phyloP scores from a whole-genome alignment of 306 rosid genomes.

The Cucumis cinereus region DNA sequence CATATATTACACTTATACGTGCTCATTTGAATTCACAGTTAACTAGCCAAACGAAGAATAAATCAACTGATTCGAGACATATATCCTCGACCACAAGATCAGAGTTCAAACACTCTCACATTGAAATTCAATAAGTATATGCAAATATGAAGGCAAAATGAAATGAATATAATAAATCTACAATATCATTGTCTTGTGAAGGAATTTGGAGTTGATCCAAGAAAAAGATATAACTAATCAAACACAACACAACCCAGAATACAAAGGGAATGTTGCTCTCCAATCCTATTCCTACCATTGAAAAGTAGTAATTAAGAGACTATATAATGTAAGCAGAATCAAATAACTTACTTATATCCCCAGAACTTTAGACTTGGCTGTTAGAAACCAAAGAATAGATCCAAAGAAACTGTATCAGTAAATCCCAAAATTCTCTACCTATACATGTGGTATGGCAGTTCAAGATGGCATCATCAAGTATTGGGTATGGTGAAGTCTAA shows the following conservation, averaged over 20 bases:
- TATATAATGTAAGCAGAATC: neutral
- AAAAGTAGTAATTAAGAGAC: neutral
- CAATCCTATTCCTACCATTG: neutral
- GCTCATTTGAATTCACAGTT: neutral
- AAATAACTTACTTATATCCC: neutral
- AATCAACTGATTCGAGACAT: neutral
- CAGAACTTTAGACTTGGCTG: neutral
- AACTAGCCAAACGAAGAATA: neutral
- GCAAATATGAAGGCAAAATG: neutral
- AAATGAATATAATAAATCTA: neutral
- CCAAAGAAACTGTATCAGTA: neutral
- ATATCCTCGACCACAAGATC: no score
- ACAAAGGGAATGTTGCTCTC: conserved; percentile 1
- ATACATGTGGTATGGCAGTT: neutral
- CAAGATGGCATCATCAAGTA: neutral
- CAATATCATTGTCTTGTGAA: neutral
- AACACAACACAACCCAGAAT: neutral
- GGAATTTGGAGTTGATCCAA: neutral
- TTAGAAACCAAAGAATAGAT: neutral
- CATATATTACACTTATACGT: no score
- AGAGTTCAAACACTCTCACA: neutral
- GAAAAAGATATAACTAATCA: neutral
- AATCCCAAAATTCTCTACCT: conserved; percentile 6
- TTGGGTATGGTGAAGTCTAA: conserved; percentile 4
- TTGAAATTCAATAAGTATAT: neutral